phyloP scores from a whole-genome alignment of 192 early-diverging fungal species.

The Dissophora ornata region DNA sequence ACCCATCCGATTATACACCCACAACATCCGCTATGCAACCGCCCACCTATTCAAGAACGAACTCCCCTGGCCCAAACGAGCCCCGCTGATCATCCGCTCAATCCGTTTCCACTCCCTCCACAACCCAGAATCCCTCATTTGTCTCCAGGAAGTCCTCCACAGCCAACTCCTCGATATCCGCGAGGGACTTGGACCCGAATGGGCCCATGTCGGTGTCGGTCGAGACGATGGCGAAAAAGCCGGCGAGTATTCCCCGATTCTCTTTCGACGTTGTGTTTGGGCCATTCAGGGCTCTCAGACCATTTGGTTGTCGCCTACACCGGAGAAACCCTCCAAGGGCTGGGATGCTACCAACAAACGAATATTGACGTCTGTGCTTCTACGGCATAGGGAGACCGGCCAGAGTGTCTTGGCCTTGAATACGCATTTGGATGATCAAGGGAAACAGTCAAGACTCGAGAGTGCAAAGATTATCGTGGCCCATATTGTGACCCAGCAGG shows the following conservation, averaged over 20 bases:
- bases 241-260: conserved; percentile 26
- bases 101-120: conserved; percentile 22
- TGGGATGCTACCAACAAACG: conserved; percentile 28
- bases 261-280: conserved; percentile 18
- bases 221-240: conserved; percentile 26
- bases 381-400: conserved; percentile 10
- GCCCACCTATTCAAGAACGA: conserved; percentile 14
- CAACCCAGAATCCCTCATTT: conserved; percentile 17
- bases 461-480: too few species aligned
- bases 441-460: too few species aligned
- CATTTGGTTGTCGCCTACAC: conserved; percentile 21
- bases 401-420: conserved; percentile 17
- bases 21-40: conserved; percentile 28
- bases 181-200: conserved; percentile 21
- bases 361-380: conserved; percentile 15
- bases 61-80: conserved; percentile 22
- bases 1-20: conserved; percentile 20
- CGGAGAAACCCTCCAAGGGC: conserved; percentile 17
- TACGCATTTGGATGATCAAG: conserved; percentile 29
- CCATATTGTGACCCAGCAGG: too few species aligned
- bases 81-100: conserved; percentile 12
- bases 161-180: conserved; percentile 30
- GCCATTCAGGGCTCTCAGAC: conserved; percentile 1
- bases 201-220: conserved; percentile 28
- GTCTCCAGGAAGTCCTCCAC: conserved; percentile 33